Evolutionary conservation across 2,329 filamentous ascomycete species (phyloP).

Genomic region (Fusarium subtropicale): DNA sequence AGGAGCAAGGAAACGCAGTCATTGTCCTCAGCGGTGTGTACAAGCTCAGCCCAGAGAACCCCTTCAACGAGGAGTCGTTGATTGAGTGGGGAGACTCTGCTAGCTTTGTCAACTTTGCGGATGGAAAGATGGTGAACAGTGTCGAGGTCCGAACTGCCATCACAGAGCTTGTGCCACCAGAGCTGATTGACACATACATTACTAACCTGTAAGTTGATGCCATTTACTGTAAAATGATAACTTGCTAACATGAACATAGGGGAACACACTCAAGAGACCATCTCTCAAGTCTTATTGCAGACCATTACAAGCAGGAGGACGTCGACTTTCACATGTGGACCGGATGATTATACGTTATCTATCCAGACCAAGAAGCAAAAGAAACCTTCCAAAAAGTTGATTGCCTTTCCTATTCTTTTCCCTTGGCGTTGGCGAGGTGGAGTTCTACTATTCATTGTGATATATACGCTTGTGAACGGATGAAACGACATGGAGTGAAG

Average conservation of each 20-base stretch:
- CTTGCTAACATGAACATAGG: slow-evolving; percentile 51
- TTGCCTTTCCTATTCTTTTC: slow-evolving; percentile 22
- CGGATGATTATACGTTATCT: slow-evolving; percentile 37
- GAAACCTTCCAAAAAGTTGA: slow-evolving; percentile 33
- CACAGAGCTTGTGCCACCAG: slow-evolving; percentile 84
- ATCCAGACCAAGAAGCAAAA: slow-evolving; percentile 21
- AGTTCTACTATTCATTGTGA: slow-evolving; percentile 18
- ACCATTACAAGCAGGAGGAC: slow-evolving; percentile 81
- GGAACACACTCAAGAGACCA: slow-evolving; percentile 77
- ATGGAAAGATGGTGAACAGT: slow-evolving; percentile 81
- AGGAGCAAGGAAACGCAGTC: slow-evolving; percentile 83
- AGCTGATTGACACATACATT: slow-evolving; percentile 83
- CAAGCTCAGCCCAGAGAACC: slow-evolving; percentile 90
- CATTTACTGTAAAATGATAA: background rate
- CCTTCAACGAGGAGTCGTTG: slow-evolving; percentile 82
- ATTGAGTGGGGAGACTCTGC: slow-evolving; percentile 89
- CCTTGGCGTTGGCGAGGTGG: slow-evolving; percentile 35
- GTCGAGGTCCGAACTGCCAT: slow-evolving; percentile 82
- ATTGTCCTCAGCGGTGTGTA: slow-evolving; percentile 92
- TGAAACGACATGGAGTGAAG: slow-evolving; percentile 25
- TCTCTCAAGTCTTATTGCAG: slow-evolving; percentile 77
- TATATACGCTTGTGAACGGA: slow-evolving; percentile 15
- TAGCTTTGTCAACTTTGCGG: slow-evolving; percentile 79
- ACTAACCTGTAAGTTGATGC: slow-evolving; percentile 72
- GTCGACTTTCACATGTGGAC: slow-evolving; percentile 68